These are phyloP conservation scores for Trichoderma citrinoviride DNA, from an alignment of 2,329 filamentous ascomycete genomes.

Conservation along the genomic window DNA sequence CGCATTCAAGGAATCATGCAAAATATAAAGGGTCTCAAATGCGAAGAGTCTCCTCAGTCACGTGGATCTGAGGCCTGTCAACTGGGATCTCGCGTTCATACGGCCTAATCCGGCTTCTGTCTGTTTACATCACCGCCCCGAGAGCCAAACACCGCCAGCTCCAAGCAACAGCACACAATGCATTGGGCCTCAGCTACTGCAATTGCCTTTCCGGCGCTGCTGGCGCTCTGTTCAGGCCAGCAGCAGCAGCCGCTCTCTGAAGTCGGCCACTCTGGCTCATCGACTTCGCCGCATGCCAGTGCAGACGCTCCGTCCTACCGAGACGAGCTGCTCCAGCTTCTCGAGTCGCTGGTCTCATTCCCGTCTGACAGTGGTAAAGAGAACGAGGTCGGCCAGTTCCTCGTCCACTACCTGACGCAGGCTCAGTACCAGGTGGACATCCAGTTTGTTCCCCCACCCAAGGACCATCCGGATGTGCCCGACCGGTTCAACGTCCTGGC, in stretches of 20 bases:
- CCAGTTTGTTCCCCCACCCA: slow-evolving; percentile 39
- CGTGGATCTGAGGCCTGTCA: background rate
- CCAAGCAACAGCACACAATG: background rate
- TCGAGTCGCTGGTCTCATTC: slow-evolving; percentile 71
- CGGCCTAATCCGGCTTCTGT: background rate
- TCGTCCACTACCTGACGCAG: slow-evolving; percentile 61
- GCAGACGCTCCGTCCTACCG: slow-evolving; percentile 38
- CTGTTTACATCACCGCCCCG: slow-evolving; percentile 6
- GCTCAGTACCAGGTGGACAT: slow-evolving; percentile 45
- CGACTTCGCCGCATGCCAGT: background rate
- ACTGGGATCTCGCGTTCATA: background rate
- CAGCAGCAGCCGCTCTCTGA: slow-evolving; percentile 20
- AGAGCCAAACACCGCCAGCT: background rate
- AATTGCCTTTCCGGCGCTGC: slow-evolving; percentile 13
- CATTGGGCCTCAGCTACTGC: slow-evolving; percentile 20
- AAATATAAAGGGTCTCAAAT: background rate
- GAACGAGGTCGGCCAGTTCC: slow-evolving; percentile 63
- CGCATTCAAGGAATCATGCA: background rate
- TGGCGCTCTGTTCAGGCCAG: slow-evolving; percentile 18
- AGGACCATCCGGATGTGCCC: slow-evolving; percentile 31
- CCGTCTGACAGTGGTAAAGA: slow-evolving; percentile 72
- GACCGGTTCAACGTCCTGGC: slow-evolving; percentile 72
- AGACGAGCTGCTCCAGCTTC: slow-evolving; percentile 63
- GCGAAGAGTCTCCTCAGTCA: background rate
- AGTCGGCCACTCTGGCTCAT: background rate